Evolutionary conservation across 2,329 filamentous ascomycete species (phyloP).

Genomic region (Ilyonectria sp.): DNA sequence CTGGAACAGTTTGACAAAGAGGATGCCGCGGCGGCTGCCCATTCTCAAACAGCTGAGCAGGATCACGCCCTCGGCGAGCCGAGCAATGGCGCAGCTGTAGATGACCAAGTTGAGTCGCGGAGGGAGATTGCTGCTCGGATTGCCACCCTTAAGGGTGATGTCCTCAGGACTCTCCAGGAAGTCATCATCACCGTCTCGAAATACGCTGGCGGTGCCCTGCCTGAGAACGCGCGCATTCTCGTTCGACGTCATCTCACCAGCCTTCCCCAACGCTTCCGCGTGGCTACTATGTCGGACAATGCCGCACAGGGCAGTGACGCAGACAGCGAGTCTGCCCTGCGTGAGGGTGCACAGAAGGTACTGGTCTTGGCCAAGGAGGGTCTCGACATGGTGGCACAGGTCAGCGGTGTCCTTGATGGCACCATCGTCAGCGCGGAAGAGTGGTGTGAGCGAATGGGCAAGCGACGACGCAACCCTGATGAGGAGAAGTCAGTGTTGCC

Average conservation of each 20-base stretch:
- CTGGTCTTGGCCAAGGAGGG: slow-evolving; percentile 91
- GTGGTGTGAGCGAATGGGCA: slow-evolving; percentile 87
- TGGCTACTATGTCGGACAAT: slow-evolving; percentile 71
- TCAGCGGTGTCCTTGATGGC: slow-evolving; percentile 88
- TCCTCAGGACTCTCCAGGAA: slow-evolving; percentile 84
- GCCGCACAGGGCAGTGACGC: slow-evolving; percentile 48
- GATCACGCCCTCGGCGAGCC: slow-evolving; percentile 14
- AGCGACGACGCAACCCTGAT: slow-evolving; percentile 46
- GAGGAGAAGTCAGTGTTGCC: slow-evolving; percentile 49
- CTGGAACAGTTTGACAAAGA: slow-evolving; percentile 84
- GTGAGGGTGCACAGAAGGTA: slow-evolving; percentile 80
- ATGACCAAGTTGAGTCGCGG: slow-evolving; percentile 49
- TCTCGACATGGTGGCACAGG: slow-evolving; percentile 93
- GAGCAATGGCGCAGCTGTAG: slow-evolving; percentile 22
- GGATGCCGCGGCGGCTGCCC: slow-evolving; percentile 37
- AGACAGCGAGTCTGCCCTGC: slow-evolving; percentile 55
- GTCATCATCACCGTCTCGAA: slow-evolving; percentile 89
- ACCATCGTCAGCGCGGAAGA: slow-evolving; percentile 92
- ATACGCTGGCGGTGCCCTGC: slow-evolving; percentile 91
- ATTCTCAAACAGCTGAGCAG: slow-evolving; percentile 30
- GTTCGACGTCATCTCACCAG: slow-evolving; percentile 89
- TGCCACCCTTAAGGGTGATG: slow-evolving; percentile 76
- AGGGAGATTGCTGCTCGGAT: slow-evolving; percentile 74
- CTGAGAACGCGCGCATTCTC: slow-evolving; percentile 87
- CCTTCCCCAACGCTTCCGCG: slow-evolving; percentile 85